Percentiles rank a stretch among this genome's conserved stretches.
These are phyloP conservation scores for Corchorus olitorius DNA, from an alignment of 345 rosid species.

Conservation along the genomic window DNA sequence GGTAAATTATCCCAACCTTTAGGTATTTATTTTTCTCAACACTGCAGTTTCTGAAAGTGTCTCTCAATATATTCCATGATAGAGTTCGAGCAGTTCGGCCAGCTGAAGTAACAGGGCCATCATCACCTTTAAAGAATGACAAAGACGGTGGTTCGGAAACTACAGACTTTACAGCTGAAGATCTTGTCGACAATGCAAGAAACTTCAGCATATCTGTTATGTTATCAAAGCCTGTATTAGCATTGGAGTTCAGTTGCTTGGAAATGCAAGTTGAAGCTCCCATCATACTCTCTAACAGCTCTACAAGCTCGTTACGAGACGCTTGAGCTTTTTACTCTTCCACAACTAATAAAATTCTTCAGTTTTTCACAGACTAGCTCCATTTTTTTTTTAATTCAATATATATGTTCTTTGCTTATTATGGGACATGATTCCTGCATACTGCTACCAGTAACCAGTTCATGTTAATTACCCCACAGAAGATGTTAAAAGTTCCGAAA, in stretches of 20 bases:
- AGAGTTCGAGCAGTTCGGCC: conserved; percentile 68
- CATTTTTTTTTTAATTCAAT: not conserved
- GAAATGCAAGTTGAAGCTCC: conserved; percentile 92
- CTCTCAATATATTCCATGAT: conserved; percentile 6
- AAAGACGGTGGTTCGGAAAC: conserved; percentile 14
- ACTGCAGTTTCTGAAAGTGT: not conserved
- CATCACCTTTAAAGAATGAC: conserved; percentile 27
- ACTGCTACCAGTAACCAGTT: not conserved
- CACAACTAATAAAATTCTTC: not conserved
- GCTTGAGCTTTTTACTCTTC: conserved; percentile 19
- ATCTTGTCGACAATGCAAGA: conserved; percentile 31
- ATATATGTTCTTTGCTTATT: not conserved
- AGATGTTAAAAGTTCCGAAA: conserved; percentile 2
- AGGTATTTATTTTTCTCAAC: not conserved
- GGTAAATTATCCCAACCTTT: conserved; percentile 47
- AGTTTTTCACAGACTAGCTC: not conserved
- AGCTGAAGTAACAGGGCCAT: conserved; percentile 47
- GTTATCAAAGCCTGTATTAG: conserved; percentile 78
- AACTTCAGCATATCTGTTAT: conserved; percentile 55
- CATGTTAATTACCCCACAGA: not conserved
- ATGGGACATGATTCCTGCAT: not conserved
- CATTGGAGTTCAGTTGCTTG: conserved; percentile 69
- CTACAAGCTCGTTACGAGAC: conserved; percentile 24
- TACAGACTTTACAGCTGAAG: conserved; percentile 22
- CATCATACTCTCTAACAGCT: conserved; percentile 33